phyloP scores from a whole-genome alignment of 768 basidiomycete species.

The Lactarius sp. region DNA sequence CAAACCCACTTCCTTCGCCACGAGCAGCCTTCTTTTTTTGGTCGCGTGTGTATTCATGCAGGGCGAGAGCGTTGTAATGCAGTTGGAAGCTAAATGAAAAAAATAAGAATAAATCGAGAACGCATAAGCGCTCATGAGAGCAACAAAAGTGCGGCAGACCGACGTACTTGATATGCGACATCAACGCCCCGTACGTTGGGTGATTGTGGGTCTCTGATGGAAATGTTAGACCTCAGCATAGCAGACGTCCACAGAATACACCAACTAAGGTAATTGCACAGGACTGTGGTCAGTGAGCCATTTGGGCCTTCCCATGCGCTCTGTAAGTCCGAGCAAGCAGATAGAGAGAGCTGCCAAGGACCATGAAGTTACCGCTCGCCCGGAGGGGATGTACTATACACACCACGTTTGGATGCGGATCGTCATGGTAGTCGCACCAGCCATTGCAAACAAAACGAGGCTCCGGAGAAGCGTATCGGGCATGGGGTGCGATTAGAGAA shows the following conservation, averaged over 20 bases:
- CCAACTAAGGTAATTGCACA: slow-evolving; percentile 21
- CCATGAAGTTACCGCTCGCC: background rate
- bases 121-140: background rate
- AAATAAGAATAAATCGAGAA: background rate
- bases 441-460: slow-evolving; percentile 23
- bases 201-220: slow-evolving; percentile 1
- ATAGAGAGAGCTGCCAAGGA: slow-evolving; percentile 21
- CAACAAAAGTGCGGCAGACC: background rate
- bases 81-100: slow-evolving; percentile 6
- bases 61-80: slow-evolving; percentile 3
- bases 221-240: background rate
- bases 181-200: slow-evolving; percentile 14
- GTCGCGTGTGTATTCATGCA: slow-evolving; percentile 13
- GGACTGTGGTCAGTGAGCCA: slow-evolving; percentile 26
- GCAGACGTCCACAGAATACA: background rate
- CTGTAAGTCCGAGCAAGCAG: slow-evolving; percentile 28
- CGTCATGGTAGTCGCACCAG: slow-evolving; percentile 16
- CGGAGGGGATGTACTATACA: background rate
- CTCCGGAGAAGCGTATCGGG: slow-evolving; percentile 24
- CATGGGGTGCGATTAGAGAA: background rate
- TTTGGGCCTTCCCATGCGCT: slow-evolving; percentile 27
- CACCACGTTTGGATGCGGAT: slow-evolving; percentile 17
- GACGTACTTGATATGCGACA: slow-evolving; percentile 24
- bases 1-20: slow-evolving; percentile 7
- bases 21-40: slow-evolving; percentile 3